phyloP scores from a whole-genome alignment of 75 land plant genomes.

The Pinus albicaulis region DNA sequence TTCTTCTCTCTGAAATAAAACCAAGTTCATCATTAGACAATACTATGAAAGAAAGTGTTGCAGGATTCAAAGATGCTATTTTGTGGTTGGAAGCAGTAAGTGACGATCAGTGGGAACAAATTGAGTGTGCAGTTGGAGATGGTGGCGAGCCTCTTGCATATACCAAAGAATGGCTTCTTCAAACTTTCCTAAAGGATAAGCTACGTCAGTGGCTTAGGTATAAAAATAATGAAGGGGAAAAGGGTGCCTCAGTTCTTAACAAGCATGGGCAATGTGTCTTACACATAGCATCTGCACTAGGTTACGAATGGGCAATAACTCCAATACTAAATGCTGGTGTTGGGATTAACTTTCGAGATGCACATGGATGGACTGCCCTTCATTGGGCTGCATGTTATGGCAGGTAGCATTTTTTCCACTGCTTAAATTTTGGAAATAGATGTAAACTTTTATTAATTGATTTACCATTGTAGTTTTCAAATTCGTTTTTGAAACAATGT shows the following conservation, averaged over 20 bases:
- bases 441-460: background rate
- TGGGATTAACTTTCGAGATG: slow-evolving; percentile 87
- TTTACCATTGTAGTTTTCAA: background rate
- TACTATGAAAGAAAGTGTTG: slow-evolving; percentile 8
- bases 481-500: background rate
- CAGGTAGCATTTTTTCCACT: slow-evolving; percentile 33
- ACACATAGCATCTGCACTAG: slow-evolving; percentile 88
- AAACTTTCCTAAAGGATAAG: slow-evolving; percentile 70
- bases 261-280: slow-evolving; percentile 82
- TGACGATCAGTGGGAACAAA: slow-evolving; percentile 47
- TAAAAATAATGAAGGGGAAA: slow-evolving; percentile 20
- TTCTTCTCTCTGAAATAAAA: slow-evolving; percentile 38
- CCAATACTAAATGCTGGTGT: slow-evolving; percentile 71
- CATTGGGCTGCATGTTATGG: slow-evolving; percentile 99
- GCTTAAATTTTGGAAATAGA: background rate
- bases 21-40: background rate
- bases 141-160: slow-evolving; percentile 20
- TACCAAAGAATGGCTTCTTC: slow-evolving; percentile 51
- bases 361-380: slow-evolving; percentile 95
- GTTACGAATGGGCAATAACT: slow-evolving; percentile 86
- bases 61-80: slow-evolving; percentile 8
- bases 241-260: slow-evolving; percentile 53
- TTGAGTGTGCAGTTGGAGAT: slow-evolving; percentile 38
- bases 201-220: slow-evolving; percentile 61
- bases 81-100: slow-evolving; percentile 11